These are phyloP conservation scores for Aspergillus sp. DNA, from an alignment of 2,329 filamentous ascomycete genomes.

Conservation along the genomic window DNA sequence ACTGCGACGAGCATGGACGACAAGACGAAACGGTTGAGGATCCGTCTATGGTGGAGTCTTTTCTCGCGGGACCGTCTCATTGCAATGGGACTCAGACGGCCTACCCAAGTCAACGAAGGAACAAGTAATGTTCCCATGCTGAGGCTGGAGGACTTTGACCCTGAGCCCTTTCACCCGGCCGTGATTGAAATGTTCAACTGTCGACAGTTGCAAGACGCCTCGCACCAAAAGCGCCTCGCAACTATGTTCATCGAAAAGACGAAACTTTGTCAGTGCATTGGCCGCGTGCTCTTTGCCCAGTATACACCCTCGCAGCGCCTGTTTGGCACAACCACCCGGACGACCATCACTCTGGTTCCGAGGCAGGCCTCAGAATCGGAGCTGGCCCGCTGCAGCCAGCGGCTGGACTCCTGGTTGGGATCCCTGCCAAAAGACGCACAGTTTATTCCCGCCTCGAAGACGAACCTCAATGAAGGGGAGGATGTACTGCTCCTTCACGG, in stretches of 20 bases:
- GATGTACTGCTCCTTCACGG: conserved; percentile 63
- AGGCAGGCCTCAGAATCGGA: conserved; percentile 77
- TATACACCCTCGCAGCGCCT: conserved; percentile 82
- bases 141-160: conserved; percentile 74
- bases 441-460: conserved; percentile 62
- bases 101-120: conserved; percentile 83
- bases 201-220: conserved; percentile 66
- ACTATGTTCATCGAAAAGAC: conserved; percentile 85
- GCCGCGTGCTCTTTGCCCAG: conserved; percentile 79
- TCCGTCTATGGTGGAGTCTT: conserved; percentile 91
- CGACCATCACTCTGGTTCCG: conserved; percentile 77
- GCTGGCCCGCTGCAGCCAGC: conserved; percentile 71
- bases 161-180: conserved; percentile 62
- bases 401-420: conserved; percentile 71
- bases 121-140: conserved; percentile 92
- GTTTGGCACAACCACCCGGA: conserved; percentile 65
- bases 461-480: conserved; percentile 53
- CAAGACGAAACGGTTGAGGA: conserved; percentile 62
- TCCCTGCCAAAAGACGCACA: conserved; percentile 68
- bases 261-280: conserved; percentile 81
- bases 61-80: conserved; percentile 89
- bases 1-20: conserved; percentile 14
- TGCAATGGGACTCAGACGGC: conserved; percentile 82
- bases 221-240: conserved; percentile 73
- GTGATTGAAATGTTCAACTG: conserved; percentile 64